Evolutionary conservation across 2,329 filamentous ascomycete genomes (phyloP), one percentile per base, ranked within the genome.

Genomic region (Meredithiella fracta): DNA sequence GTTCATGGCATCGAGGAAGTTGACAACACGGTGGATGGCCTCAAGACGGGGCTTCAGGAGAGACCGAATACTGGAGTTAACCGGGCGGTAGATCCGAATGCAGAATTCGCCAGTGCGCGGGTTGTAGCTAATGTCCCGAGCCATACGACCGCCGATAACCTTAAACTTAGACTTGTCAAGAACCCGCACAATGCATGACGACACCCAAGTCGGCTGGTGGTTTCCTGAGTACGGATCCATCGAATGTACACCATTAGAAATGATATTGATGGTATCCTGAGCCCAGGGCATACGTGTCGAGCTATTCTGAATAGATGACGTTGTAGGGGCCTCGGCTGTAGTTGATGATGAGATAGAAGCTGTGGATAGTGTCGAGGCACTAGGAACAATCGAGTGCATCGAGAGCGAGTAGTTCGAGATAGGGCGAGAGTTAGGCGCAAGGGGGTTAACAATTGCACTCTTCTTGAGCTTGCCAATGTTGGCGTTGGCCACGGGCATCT

Each of bases 11-110:
- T 80, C 76, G 25, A 88, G 72, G 62, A 86, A 86, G 47, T 77
- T 76, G 40, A 87, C 80, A 26, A 92, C 73, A 20, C 83, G 78
- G 62, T 85, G 79, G 57, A 92, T 77, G 11, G 80, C 77, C 61
- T 79, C 75, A 49, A 89, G 70, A 26, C 81, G 75, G 53, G 74
- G 70, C 59, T 73, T 70, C 20, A 89, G 71, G n/a, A 72, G 69
- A 3, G 75, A 72, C 3, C 87, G 66, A 14, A 83, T 73, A 0
- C 80, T 72, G 47, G 72, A 69, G 20, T 82, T 82, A 49, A 83
- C 75, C 1, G 71, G 68, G 0, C 78, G 75, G 8, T 75, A 72
- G 38, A 87, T 69, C 6, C 75, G 72, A 54, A 88, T 70, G 15
- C 74, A 74, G 65, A 88, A 84, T 56, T 78, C 75, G 47, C 83